Percentiles rank a stretch among this genome's conserved stretches.
Conservation (phyloP, 345 rosid genomes). For the Citrus hindsii region DNA sequence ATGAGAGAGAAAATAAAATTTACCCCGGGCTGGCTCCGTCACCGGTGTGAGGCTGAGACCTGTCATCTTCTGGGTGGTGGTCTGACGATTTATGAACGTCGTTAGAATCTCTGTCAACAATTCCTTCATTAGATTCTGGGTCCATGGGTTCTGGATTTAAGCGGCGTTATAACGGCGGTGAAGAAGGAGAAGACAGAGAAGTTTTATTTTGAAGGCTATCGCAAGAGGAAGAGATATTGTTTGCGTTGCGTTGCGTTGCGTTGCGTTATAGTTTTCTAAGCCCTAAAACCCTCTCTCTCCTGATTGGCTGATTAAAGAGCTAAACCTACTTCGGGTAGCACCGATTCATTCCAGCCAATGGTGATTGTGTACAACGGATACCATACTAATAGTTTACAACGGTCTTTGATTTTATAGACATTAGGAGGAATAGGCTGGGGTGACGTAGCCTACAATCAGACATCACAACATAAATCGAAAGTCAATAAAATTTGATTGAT, state of each 20-base stretch:
- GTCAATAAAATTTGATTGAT: no score
- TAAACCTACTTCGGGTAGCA: slow-evolving; percentile 5
- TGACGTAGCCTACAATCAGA: no score
- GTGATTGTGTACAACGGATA: no score
- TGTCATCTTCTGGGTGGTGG: slow-evolving; percentile 42
- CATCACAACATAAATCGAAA: no score
- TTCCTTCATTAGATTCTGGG: slow-evolving; percentile 39
- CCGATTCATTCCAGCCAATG: not conserved
- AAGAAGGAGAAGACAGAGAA: slow-evolving; percentile 3
- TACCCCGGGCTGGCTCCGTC: slow-evolving; percentile 81
- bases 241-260: not conserved
- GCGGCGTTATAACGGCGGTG: not conserved
- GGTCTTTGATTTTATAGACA: no score
- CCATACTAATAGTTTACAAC: no score
- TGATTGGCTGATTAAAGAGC: not conserved
- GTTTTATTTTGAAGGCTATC: not conserved
- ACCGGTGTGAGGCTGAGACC: slow-evolving; percentile 53
- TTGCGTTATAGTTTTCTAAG: slow-evolving; percentile 2
- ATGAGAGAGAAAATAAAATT: not conserved
- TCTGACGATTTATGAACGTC: slow-evolving; percentile 36
- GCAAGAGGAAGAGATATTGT: not conserved
- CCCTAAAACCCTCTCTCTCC: slow-evolving; percentile 30
- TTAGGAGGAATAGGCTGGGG: no score
- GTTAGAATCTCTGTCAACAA: slow-evolving; percentile 36
- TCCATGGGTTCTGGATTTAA: slow-evolving; percentile 38